Conservation (phyloP, 2,329 filamentous ascomycete genomes). For the Clonostachys rosea region DNA sequence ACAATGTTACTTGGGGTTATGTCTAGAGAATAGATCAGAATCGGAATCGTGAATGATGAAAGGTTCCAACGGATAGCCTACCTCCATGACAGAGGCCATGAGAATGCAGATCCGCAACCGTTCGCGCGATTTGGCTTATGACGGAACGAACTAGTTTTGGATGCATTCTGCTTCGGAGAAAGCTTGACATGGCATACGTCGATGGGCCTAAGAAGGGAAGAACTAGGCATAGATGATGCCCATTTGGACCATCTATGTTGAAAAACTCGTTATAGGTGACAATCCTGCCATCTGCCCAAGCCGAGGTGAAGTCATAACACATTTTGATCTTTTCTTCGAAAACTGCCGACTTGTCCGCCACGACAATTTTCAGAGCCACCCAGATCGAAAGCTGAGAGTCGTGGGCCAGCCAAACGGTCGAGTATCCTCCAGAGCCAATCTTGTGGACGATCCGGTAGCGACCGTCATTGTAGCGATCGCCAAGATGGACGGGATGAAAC, state of each 20-base stretch:
- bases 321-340: conserved; percentile 16
- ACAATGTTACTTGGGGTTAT: not conserved
- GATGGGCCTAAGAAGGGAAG: conserved; percentile 17
- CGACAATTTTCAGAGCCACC: conserved; percentile 15
- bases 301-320: conserved; percentile 5
- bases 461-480: not conserved
- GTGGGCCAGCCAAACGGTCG: conserved; percentile 35
- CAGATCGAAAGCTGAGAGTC: conserved; percentile 13
- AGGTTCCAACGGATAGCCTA: not conserved
- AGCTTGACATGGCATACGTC: not conserved
- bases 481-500: conserved; percentile 25
- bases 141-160: not conserved
- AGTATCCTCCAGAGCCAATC: conserved; percentile 33
- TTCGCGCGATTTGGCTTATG: not conserved
- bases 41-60: not conserved
- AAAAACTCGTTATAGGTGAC: conserved; percentile 12
- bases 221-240: conserved; percentile 14
- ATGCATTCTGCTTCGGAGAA: not conserved
- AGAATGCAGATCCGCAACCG: not conserved
- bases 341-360: not conserved
- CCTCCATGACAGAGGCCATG: not conserved
- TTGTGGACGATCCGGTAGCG: conserved; percentile 37
- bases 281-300: not conserved
- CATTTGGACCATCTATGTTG: conserved; percentile 13
- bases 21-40: not conserved